Base-by-base conservation (phyloP, 176 grass and related monocot species). In the Canna indica region DNA sequence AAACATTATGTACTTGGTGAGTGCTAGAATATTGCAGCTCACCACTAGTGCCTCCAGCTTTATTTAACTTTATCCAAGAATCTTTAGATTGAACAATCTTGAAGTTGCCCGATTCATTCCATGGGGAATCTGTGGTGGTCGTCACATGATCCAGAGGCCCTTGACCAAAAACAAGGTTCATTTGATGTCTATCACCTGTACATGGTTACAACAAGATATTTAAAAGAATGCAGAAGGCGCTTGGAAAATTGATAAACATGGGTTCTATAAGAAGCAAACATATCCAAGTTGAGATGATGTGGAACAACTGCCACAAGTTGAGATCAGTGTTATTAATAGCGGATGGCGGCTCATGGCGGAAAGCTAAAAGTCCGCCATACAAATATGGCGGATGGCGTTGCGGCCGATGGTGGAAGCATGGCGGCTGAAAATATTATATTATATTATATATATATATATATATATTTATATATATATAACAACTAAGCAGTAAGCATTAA, bases 1-100 rank as follows among this genome's bases (percentile, higher is more conserved):
- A 50, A 65, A 82, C 36, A 67, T 73, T 72, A 77, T 77, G 73
- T 20, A 59, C 65, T 78, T 44, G 41, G 5, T 11, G 41, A 44
- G 73, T 57, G 64, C 68, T 82, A 77, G 83, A 54, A 45, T 56
- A 54, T 35, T 72, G 47, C 17, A 56, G 69, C 32, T 16, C 24
- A 12, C 9, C 12, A 14, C 50, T 31, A 56, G 12, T 54, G 47
- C 2, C 32, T 31, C 59, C 5, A 0, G 59, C 59, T 63, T 63
- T 63, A 63, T 34, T 63, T 56, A 39, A 47, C 58, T 74, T 74
- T 17, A 47, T 42, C 38, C 38, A 24, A 24, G 39, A 64, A 26
- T 39, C 41, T 63, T 47, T 46, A 9, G 27, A 25, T 34, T 64
- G 73, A 13, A 27, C 11, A n/a, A 75, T 7, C 29, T 75, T 14